phyloP scores from a whole-genome alignment of 495 filamentous ascomycete genomes.

The Venustampulla echinocandica region DNA sequence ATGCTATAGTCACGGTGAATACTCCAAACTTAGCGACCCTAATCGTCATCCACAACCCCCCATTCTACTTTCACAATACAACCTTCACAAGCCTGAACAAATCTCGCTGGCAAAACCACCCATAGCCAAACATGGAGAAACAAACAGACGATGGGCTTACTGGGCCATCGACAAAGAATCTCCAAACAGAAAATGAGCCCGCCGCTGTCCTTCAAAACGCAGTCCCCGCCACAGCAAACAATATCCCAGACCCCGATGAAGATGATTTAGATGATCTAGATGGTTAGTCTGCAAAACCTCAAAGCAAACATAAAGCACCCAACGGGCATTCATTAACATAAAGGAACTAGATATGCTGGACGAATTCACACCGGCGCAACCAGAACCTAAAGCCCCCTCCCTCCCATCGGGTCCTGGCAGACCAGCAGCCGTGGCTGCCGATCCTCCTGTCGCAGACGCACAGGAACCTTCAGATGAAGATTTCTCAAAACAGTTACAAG shows the following conservation, averaged over 20 bases:
- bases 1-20: too few relatives aligned
- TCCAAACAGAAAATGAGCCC: constrained; percentile 14
- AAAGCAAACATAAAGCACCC: too few relatives aligned
- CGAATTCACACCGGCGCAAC: constrained; percentile 60
- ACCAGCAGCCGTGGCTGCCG: constrained; percentile 22
- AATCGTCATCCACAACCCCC: too few relatives aligned
- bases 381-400: constrained; percentile 37
- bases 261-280: constrained; percentile 90
- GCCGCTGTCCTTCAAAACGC: constrained; percentile 1
- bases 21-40: too few relatives aligned
- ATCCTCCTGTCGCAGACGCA: constrained; percentile 12
- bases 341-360: constrained; percentile 89
- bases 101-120: neutral
- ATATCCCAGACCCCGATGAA: constrained; percentile 64
- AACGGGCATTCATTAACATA: too few relatives aligned
- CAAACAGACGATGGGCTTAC: constrained; percentile 16
- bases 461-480: constrained; percentile 51
- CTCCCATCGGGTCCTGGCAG: too few relatives aligned
- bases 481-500: constrained; percentile 75
- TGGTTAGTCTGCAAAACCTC: constrained; percentile 45
- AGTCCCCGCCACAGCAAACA: constrained; percentile 4
- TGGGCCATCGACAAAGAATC: constrained; percentile 3
- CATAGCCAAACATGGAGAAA: constrained; percentile 18
- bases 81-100: constrained; percentile 3
- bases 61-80: too few relatives aligned